Evolutionary conservation across 306 rosid species (phyloP).

Genomic region (Vigna angularis): DNA sequence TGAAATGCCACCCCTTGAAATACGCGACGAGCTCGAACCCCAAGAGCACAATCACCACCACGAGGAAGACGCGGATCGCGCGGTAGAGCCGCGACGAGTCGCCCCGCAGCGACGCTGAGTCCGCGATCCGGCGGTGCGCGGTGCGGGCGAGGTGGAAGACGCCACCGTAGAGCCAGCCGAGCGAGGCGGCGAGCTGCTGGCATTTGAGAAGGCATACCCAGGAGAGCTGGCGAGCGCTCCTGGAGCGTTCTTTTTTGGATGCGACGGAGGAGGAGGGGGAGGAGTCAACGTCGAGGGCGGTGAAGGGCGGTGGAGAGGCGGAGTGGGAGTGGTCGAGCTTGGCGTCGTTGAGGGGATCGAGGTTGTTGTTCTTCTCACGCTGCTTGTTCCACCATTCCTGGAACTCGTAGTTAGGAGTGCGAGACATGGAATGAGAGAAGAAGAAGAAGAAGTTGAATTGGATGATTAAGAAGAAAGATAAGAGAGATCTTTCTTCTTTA

Average conservation of each 20-base stretch:
- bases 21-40: conserved; percentile 84
- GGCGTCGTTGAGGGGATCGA: conserved; percentile 46
- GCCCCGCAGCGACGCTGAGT: conserved; percentile 50
- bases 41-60: conserved; percentile 62
- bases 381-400: conserved; percentile 99
- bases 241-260: conserved; percentile 65
- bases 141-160: conserved; percentile 61
- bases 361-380: conserved; percentile 53
- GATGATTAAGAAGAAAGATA: conserved; percentile 17
- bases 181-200: conserved; percentile 70
- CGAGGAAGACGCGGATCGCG: conserved; percentile 66
- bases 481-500: conserved; percentile 7
- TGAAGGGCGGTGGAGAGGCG: conserved; percentile 27
- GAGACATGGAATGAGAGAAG: conserved; percentile 60
- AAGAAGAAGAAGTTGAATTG: background rate
- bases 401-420: conserved; percentile 82
- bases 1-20: conserved; percentile 96
- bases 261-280: background rate
- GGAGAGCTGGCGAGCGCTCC: conserved; percentile 85
- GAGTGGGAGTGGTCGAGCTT: conserved; percentile 36
- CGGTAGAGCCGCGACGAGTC: conserved; percentile 75
- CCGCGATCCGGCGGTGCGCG: conserved; percentile 58
- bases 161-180: conserved; percentile 58
- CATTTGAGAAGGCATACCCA: conserved; percentile 72
- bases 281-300: conserved; percentile 57